Percentiles rank a stretch among this genome's conserved stretches.
Evolutionary conservation across 495 filamentous ascomycete species (phyloP).

Genomic region (Saxophila tyrrhenica): DNA sequence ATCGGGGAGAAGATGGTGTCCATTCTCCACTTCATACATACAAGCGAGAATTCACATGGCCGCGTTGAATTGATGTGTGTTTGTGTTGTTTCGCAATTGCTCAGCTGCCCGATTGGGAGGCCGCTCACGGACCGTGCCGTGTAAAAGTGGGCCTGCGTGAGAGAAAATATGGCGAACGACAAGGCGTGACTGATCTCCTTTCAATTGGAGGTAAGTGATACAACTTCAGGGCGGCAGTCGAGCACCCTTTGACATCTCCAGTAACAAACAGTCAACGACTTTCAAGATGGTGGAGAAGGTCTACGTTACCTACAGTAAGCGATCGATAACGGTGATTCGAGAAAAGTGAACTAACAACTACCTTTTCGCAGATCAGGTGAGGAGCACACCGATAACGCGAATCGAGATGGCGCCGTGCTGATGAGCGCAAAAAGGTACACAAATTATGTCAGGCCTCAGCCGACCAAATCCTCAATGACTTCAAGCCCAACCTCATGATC

Average conservation of each 20-base stretch:
- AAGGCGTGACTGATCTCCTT: not conserved
- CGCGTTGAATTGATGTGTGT: no score
- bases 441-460: conserved; percentile 87
- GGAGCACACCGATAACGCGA: no score
- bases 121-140: not conserved
- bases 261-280: no score
- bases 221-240: no score
- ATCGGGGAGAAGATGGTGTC: no score
- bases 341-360: not conserved
- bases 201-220: not conserved
- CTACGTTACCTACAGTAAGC: conserved; percentile 94
- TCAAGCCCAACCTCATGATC: conserved; percentile 92
- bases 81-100: no score
- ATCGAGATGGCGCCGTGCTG: no score
- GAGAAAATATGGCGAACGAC: not conserved
- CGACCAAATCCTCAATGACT: conserved; percentile 63
- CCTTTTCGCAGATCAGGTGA: not conserved
- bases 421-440: no score
- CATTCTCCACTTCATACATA: no score
- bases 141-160: not conserved
- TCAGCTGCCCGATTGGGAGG: no score
- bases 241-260: no score
- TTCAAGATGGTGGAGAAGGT: conserved; percentile 71
- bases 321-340: not conserved
- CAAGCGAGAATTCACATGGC: no score